These are phyloP conservation scores for Flaveria robusta DNA, from an alignment of 129 eudicot genomes.

Conservation along the genomic window DNA sequence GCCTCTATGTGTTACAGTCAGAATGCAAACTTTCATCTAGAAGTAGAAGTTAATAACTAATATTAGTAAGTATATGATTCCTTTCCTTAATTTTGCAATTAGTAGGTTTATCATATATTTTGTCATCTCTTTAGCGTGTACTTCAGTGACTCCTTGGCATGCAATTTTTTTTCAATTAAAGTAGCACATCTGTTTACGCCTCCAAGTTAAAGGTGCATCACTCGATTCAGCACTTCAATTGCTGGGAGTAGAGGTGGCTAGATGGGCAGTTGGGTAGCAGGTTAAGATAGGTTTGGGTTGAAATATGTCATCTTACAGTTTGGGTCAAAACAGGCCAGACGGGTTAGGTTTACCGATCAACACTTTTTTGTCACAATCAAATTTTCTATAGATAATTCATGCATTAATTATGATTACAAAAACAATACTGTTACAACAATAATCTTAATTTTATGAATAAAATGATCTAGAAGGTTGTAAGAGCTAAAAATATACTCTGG, in stretches of 20 bases:
- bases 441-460: not conserved
- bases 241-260: not conserved
- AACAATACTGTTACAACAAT: too few relatives aligned
- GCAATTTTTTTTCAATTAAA: conserved; percentile 4
- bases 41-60: too few relatives aligned
- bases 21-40: too few relatives aligned
- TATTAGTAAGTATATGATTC: not conserved
- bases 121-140: too few relatives aligned
- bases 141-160: conserved; percentile 25
- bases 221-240: not conserved
- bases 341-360: not conserved
- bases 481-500: not conserved
- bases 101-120: too few relatives aligned
- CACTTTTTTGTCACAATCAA: too few relatives aligned
- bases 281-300: not conserved
- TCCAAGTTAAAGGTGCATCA: not conserved
- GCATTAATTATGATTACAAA: too few relatives aligned
- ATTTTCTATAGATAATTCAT: too few relatives aligned
- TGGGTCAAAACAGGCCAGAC: not conserved
- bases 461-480: not conserved
- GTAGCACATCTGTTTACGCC: not conserved
- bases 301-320: not conserved
- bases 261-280: not conserved
- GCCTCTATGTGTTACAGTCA: too few relatives aligned
- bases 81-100: too few relatives aligned